Percentiles rank a stretch among this genome's conserved stretches.
Evolutionary conservation across 208 protist genomes (phyloP).

Genomic region (Leptomonas pyrrhocoris): DNA sequence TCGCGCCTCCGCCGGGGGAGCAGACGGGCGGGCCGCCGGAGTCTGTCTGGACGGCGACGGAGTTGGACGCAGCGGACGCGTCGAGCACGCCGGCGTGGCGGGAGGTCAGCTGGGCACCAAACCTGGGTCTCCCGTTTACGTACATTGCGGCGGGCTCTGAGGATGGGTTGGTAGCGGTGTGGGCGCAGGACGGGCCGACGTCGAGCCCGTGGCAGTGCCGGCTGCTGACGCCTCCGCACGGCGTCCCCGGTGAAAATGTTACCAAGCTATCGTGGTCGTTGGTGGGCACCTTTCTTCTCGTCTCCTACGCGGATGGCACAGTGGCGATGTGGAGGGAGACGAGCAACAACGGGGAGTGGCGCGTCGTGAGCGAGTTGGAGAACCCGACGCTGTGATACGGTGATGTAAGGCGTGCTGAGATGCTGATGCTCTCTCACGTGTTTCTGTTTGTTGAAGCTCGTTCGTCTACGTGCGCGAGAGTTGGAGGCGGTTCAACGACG

Average conservation of each 20-base stretch:
- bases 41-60: conserved; percentile 47
- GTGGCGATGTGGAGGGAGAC: conserved; percentile 81
- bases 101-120: conserved; percentile 82
- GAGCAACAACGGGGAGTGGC: conserved; percentile 55
- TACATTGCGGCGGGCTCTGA: conserved; percentile 84
- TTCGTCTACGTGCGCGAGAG: too few relatives aligned
- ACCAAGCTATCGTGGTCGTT: conserved; percentile 87
- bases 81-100: conserved; percentile 47
- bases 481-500: too few relatives aligned
- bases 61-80: conserved; percentile 40
- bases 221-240: conserved; percentile 30
- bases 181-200: conserved; percentile 69
- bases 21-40: conserved; percentile 24
- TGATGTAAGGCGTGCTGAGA: too few relatives aligned
- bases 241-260: conserved; percentile 42
- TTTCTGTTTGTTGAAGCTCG: too few relatives aligned
- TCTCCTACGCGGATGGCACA: conserved; percentile 77
- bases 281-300: conserved; percentile 78
- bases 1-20: conserved; percentile 8
- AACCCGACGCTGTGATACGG: conserved; percentile 22
- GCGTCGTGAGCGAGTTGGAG: conserved; percentile 59
- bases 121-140: conserved; percentile 75
- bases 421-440: too few relatives aligned
- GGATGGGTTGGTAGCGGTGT: conserved; percentile 79
- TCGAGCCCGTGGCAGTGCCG: conserved; percentile 52